Evolutionary conservation across 2,329 filamentous ascomycete species (phyloP), one percentile per base, ranked within the genome.

Genomic region (Aschersonia sp.): DNA sequence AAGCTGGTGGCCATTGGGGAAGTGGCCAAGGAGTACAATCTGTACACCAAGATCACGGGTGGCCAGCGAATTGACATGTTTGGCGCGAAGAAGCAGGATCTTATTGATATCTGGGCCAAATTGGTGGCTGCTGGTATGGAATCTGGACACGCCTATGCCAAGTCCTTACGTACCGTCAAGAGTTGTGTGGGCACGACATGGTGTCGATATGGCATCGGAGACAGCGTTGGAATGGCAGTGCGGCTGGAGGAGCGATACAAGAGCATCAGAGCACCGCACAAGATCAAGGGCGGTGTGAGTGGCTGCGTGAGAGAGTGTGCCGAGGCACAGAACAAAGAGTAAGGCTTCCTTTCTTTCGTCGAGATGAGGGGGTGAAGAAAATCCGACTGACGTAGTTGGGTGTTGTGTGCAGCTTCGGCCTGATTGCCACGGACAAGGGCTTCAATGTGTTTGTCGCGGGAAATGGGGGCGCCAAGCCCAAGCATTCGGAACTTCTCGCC

Each of bases 21-120:
- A 48, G 86, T 95, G 0, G 88, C 87, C 0, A 85, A 85, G 68
- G 83, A 90, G 60, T 94, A 87, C 58, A 75, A 76, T 37, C 69
- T 95, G 6, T 95, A 95, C 67, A 87, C 82, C 59, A 95, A 95
- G 66, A 94, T 95, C 60, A 95, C 88, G 0, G 88, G 88, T 48
- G 88, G 85, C 1, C 88, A 95, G 64, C 79, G 88, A 48, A 94
- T 95, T 58, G 88, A 95, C 63, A 78, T 95, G 81, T 95, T 95
- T 58, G 88, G 88, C 41, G 88, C 88, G 0, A 81, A 81, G 65
- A 94, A 94, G 66, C 84, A 92, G 54, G 87, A 95, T 61, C 71
- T 95, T 14, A 72, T 85, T 2, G 73, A 75, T 11, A 95, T 95
- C 56, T 95, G 88, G 88, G 76, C 76, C 42, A 77, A 80, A 55